Percentiles rank a stretch among this genome's conserved stretches.
These are phyloP conservation scores for Yamadazyma aaseri DNA, from an alignment of 1,139 yeast genomes.

Conservation along the genomic window DNA sequence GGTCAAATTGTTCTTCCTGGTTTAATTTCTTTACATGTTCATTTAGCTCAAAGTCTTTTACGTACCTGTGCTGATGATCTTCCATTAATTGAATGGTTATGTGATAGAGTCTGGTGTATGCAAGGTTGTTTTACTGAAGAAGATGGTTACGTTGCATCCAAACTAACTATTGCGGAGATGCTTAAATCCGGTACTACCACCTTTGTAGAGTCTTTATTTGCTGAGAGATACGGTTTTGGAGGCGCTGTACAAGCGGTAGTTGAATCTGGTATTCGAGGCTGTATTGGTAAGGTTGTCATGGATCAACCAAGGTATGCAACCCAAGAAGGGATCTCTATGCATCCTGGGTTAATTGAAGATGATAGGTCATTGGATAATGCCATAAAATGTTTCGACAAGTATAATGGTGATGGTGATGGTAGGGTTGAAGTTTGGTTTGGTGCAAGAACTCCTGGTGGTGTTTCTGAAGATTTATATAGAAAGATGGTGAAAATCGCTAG, in stretches of 20 bases:
- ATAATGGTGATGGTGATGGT: slow-evolving; percentile 19
- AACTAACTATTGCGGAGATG: slow-evolving; percentile 21
- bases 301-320: slow-evolving; percentile 17
- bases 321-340: slow-evolving; percentile 15
- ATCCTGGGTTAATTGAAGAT: slow-evolving; percentile 14
- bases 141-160: slow-evolving; percentile 22
- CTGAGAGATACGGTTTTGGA: slow-evolving; percentile 17
- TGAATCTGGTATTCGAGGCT: slow-evolving; percentile 18
- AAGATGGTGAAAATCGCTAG: slow-evolving; percentile 17
- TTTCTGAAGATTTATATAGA: slow-evolving; percentile 14
- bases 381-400: slow-evolving; percentile 16
- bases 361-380: slow-evolving; percentile 12
- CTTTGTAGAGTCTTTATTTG: slow-evolving; percentile 19
- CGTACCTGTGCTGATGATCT: slow-evolving; percentile 21
- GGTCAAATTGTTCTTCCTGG: slow-evolving; percentile 13
- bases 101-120: slow-evolving; percentile 24
- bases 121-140: slow-evolving; percentile 22
- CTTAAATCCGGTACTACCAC: slow-evolving; percentile 23
- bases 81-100: slow-evolving; percentile 21
- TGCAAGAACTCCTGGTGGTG: slow-evolving; percentile 17
- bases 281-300: slow-evolving; percentile 20
- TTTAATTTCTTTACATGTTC: slow-evolving; percentile 13
- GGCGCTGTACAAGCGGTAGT: slow-evolving; percentile 26
- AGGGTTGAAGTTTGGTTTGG: slow-evolving; percentile 23
- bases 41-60: slow-evolving; percentile 17